A percentile compares a stretch with the other conserved stretches of the same genome.
Conservation (phyloP, 495 filamentous ascomycete species). For the Hyaloscypha hepaticicola region DNA sequence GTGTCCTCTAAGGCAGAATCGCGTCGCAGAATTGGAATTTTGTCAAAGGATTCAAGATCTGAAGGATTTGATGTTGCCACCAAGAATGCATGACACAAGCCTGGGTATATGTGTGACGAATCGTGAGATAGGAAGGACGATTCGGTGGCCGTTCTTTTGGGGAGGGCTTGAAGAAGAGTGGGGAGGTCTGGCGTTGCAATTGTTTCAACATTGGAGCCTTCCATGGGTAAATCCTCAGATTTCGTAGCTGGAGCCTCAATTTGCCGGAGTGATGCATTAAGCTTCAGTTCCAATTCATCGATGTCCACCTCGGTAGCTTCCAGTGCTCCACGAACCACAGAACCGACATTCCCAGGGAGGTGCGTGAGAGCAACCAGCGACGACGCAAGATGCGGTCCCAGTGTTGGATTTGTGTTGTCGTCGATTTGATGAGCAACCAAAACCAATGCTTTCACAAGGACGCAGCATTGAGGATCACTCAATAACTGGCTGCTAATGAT, state of each 20-base stretch:
- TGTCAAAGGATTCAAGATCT: constrained; percentile 56
- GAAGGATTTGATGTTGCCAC: constrained; percentile 49
- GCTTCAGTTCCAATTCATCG: constrained; percentile 64
- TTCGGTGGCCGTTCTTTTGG: constrained; percentile 36
- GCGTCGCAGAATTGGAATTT: constrained; percentile 56
- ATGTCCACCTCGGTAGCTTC: constrained; percentile 62
- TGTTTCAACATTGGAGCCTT: constrained; percentile 36
- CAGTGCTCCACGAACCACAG: constrained; percentile 57
- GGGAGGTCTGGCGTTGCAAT: constrained; percentile 20
- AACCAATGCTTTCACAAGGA: constrained; percentile 63
- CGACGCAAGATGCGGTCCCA: constrained; percentile 62
- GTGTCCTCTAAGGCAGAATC: constrained; percentile 54
- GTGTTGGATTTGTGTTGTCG: constrained; percentile 44
- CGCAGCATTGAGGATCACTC: constrained; percentile 56
- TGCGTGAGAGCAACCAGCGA: constrained; percentile 61
- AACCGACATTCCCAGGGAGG: constrained; percentile 49
- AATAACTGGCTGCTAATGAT: constrained; percentile 62
- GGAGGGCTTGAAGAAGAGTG: constrained; percentile 35
- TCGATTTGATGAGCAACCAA: constrained; percentile 53
- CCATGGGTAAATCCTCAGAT: constrained; percentile 55
- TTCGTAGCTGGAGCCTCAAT: constrained; percentile 35
- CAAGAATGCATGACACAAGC: constrained; percentile 64
- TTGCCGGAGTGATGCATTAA: constrained; percentile 63
- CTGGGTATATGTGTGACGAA: constrained; percentile 45
- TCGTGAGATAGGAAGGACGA: constrained; percentile 49